Evolutionary conservation across 169 alveolate species (phyloP).

Genomic region (Cyclospora cayetanensis): DNA sequence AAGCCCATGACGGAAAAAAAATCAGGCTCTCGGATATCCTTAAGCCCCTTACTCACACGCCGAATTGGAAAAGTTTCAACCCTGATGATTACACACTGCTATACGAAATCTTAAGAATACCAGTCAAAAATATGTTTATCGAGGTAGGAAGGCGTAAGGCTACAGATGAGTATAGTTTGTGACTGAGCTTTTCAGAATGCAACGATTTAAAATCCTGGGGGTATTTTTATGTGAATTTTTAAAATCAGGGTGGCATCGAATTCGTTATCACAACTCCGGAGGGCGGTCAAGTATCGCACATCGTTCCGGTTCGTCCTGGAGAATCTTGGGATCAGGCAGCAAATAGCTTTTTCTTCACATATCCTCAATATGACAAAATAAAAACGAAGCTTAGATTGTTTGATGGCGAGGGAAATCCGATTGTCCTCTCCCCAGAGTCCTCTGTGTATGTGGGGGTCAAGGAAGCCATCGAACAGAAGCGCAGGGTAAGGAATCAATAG

Average conservation of each 20-base stretch:
- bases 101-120: neutral
- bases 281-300: conserved; percentile 53
- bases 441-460: conserved; percentile 47
- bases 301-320: conserved; percentile 42
- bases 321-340: conserved; percentile 33
- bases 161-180: neutral
- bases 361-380: conserved; percentile 3
- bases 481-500: neutral
- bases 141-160: neutral
- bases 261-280: conserved; percentile 41
- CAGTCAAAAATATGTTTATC: conserved; percentile 47
- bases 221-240: neutral
- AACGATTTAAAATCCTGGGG: neutral
- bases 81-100: conserved; percentile 39
- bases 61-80: conserved; percentile 8
- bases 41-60: conserved; percentile 36
- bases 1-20: conserved; percentile 45
- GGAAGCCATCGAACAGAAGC: conserved; percentile 46
- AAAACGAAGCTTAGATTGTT: neutral
- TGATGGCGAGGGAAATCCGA: conserved; percentile 23
- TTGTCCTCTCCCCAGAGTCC: conserved; percentile 34
- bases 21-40: conserved; percentile 26
- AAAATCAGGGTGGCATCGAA: conserved; percentile 8
- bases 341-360: conserved; percentile 12
- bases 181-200: neutral